Percentiles rank a stretch among this genome's conserved stretches.
Conservation (phyloP, 2,329 filamentous ascomycete species). For the Beauveria bassiana region DNA sequence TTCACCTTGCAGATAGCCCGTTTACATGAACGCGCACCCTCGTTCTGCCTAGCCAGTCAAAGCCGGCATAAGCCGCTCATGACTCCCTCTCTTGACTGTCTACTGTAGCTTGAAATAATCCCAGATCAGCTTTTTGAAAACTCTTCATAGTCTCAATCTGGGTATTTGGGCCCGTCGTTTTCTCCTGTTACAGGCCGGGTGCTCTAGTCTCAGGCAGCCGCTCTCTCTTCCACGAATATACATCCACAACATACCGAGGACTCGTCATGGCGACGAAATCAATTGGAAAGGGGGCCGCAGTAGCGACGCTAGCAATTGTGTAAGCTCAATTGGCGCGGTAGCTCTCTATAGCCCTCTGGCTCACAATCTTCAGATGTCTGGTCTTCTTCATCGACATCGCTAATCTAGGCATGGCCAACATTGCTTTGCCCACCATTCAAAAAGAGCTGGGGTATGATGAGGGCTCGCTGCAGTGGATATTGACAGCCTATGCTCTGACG, state of each 20-base stretch:
- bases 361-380: conserved; percentile 1
- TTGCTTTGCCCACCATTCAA: conserved; percentile 13
- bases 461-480: conserved; percentile 12
- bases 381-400: conserved; percentile 13
- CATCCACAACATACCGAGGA: no score
- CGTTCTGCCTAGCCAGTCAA: background rate
- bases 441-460: conserved; percentile 11
- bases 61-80: background rate
- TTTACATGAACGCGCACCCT: background rate
- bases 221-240: no score
- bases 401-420: conserved; percentile 14
- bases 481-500: conserved; percentile 11
- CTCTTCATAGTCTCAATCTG: no score
- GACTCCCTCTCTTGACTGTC: background rate
- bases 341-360: background rate
- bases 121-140: no score
- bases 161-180: no score
- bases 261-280: background rate
- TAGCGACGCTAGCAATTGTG: background rate
- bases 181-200: no score
- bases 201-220: no score
- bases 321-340: background rate
- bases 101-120: no score
- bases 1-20: background rate
- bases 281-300: background rate